A percentile compares a stretch with the other conserved stretches of the same genome.
phyloP scores from a whole-genome alignment of 1,284 basidiomycete genomes.

The Inonotus obliquus region DNA sequence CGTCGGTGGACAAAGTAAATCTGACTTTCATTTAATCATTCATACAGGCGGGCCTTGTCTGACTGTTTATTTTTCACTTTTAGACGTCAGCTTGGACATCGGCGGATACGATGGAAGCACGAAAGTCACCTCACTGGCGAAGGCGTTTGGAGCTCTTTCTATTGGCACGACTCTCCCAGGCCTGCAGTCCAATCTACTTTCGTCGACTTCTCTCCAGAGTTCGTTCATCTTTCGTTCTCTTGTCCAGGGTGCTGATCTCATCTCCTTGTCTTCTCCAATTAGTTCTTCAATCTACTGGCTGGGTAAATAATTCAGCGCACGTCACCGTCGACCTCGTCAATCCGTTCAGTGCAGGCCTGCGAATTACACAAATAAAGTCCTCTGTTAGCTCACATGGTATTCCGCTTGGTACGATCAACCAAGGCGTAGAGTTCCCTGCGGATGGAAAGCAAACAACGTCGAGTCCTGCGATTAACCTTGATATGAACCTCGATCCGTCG shows the following conservation, averaged over 20 bases:
- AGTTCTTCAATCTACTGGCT: constrained; percentile 67
- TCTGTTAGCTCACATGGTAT: constrained; percentile 64
- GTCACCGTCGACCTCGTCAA: constrained; percentile 63
- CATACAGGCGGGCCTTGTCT: constrained; percentile 19
- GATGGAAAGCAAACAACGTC: constrained; percentile 51
- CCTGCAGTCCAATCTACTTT: constrained; percentile 53
- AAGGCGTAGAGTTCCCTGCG: constrained; percentile 49
- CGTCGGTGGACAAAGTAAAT: constrained; percentile 50
- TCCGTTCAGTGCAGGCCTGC: constrained; percentile 61
- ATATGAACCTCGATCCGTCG: constrained; percentile 71
- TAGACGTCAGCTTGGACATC: constrained; percentile 52
- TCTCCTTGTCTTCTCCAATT: not conserved
- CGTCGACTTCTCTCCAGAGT: constrained; percentile 53
- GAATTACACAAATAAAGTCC: constrained; percentile 60
- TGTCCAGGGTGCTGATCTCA: not conserved
- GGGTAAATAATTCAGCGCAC: constrained; percentile 59
- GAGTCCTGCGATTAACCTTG: constrained; percentile 57
- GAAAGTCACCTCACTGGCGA: constrained; percentile 49
- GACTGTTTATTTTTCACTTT: not conserved
- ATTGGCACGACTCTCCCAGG: constrained; percentile 61
- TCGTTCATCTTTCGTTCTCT: constrained; percentile 15
- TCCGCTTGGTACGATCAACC: constrained; percentile 59
- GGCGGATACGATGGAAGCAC: constrained; percentile 62
- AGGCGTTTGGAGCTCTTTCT: constrained; percentile 60
- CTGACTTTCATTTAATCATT: constrained; percentile 5